Base-by-base conservation (phyloP, 2,329 filamentous ascomycete genomes). In the Myriosclerotinia curreyana region DNA sequence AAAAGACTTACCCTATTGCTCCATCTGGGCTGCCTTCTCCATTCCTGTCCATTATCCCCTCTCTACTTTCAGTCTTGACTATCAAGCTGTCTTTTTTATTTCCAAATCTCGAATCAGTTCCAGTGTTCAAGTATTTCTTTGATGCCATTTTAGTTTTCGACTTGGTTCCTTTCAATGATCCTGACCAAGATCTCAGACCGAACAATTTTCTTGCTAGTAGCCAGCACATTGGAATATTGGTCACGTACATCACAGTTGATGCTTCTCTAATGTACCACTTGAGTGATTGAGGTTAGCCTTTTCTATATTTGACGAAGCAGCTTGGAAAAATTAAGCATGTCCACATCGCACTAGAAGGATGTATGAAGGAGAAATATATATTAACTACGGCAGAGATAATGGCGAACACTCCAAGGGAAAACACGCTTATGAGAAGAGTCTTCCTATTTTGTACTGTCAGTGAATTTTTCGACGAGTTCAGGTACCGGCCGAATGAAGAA, bases 241-340 rank as follows among this genome's bases (percentile, higher is more conserved):
- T 77, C 12, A 84, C 81, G 65, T 80, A 79, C 6, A 84, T 76
- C 9, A 81, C 82, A 2, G 82, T 80, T 34, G 76, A 79, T 12
- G 81, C 79, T 76, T 85, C 82, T 62, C 82, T 77, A 25, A 79
- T 76, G 70, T 84, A 83, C 82, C 82, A 85, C 22, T 80, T 71
- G 22, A 66, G 68, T 69, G 69, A 73, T 38, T 2, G n/a, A 25
- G 3, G 17, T 60, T 50, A 60, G 56, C 6, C 34, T 28, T 51
- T 20, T n/a, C 14, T 28, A 25, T 14, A 25, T 38, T 9, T 25
- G n/a, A 36, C 28, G 34, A 25, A 22, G 9, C 11, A n/a, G 17
- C 59, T 64, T 67, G 2, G 67, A 66, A 11, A 74, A 74, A 51
- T 44, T 31, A 62, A 51, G 54, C 51, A 60, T 42, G 67, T 70